phyloP scores from a whole-genome alignment of 2,329 filamentous ascomycete genomes.

The Aspergillus terreus region DNA sequence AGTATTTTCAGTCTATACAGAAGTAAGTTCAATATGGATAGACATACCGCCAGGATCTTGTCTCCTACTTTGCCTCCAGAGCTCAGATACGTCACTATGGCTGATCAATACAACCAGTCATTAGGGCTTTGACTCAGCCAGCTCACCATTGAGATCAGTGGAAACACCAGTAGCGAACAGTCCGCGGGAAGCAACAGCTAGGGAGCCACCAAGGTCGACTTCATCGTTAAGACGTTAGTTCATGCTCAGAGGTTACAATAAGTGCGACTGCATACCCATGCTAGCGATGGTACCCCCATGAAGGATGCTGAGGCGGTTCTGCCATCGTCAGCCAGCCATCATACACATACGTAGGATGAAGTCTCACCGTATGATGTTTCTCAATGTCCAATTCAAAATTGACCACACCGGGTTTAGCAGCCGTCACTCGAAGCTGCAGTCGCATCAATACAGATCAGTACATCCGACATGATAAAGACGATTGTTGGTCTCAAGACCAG shows the following conservation, averaged over 20 bases:
- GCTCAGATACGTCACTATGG: conserved; percentile 57
- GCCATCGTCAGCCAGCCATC: conserved; percentile 6
- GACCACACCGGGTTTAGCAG: conserved; percentile 58
- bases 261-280: conserved; percentile 43
- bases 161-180: conserved; percentile 65
- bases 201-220: conserved; percentile 64
- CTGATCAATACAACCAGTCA: neutral
- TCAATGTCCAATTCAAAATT: conserved; percentile 63
- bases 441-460: conserved; percentile 5
- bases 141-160: conserved; percentile 58
- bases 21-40: neutral
- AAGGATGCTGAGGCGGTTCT: conserved; percentile 64
- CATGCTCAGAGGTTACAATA: too few species aligned
- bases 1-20: conserved; percentile 4
- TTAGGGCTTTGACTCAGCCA: conserved; percentile 1
- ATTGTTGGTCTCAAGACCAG: too few species aligned
- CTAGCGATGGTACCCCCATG: conserved; percentile 66
- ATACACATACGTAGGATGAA: neutral
- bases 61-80: conserved; percentile 63
- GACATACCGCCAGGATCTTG: conserved; percentile 49
- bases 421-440: conserved; percentile 57
- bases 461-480: conserved; percentile 1
- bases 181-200: conserved; percentile 63
- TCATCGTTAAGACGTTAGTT: too few species aligned
- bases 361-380: conserved; percentile 60